Evolutionary conservation across 2,329 filamentous ascomycete genomes (phyloP).

Genomic region (Talaromyces sp.): DNA sequence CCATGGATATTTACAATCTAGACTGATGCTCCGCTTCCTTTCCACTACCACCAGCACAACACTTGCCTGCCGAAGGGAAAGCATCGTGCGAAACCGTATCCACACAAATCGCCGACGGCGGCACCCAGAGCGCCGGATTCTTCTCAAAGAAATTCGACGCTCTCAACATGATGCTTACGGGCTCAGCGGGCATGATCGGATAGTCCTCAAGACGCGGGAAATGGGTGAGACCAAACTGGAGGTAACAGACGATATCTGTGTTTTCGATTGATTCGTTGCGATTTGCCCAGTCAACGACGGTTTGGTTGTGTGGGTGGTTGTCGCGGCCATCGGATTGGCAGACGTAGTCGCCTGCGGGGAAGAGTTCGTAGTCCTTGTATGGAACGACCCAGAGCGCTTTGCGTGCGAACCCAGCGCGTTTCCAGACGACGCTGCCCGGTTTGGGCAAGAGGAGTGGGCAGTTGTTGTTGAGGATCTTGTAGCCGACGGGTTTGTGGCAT

Average conservation of each 20-base stretch:
- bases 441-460: slow-evolving; percentile 75
- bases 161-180: slow-evolving; percentile 56
- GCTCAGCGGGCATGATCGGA: slow-evolving; percentile 59
- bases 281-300: slow-evolving; percentile 35
- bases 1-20: slow-evolving; percentile 8
- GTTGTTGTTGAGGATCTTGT: slow-evolving; percentile 87
- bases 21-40: slow-evolving; percentile 5
- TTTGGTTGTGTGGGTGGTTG: slow-evolving; percentile 37
- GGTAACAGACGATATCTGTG: slow-evolving; percentile 55
- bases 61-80: slow-evolving; percentile 20
- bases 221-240: slow-evolving; percentile 59
- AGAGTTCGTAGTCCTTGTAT: slow-evolving; percentile 58
- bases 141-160: slow-evolving; percentile 59
- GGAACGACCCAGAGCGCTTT: slow-evolving; percentile 74
- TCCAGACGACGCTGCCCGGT: slow-evolving; percentile 78
- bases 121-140: slow-evolving; percentile 60
- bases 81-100: slow-evolving; percentile 31
- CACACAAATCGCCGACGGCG: slow-evolving; percentile 27
- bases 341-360: slow-evolving; percentile 58
- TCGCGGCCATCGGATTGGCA: slow-evolving; percentile 53
- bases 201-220: slow-evolving; percentile 53
- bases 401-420: slow-evolving; percentile 80
- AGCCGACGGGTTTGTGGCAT: slow-evolving; percentile 77
- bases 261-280: slow-evolving; percentile 55
- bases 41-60: slow-evolving; percentile 1